Evolutionary conservation across 73 alveolate species (phyloP).

Genomic region (Stentor coeruleus): DNA sequence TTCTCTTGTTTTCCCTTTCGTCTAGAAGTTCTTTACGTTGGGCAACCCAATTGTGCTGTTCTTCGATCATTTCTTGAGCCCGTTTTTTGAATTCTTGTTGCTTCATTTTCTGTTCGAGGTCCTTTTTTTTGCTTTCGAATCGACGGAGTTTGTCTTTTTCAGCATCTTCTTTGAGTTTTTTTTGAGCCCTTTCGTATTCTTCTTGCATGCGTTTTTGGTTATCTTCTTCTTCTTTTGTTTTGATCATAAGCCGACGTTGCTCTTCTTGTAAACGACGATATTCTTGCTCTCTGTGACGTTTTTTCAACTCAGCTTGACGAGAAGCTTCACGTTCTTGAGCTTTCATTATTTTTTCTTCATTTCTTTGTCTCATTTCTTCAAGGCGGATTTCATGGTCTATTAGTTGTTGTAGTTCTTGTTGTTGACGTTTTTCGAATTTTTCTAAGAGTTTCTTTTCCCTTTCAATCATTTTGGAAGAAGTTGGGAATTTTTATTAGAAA

Average conservation of each 20-base stretch:
- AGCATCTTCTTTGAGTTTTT: constrained; percentile 11
- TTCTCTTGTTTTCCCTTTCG: constrained; percentile 17
- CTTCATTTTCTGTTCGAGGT: background rate
- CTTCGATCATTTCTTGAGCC: background rate
- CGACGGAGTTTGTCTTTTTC: background rate
- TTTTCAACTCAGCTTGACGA: background rate
- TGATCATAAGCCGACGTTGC: background rate
- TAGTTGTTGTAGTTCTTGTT: constrained; percentile 23
- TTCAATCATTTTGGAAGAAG: no score
- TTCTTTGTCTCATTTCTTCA: background rate
- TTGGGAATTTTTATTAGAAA: no score
- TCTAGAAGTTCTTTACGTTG: background rate
- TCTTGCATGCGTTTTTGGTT: constrained; percentile 2
- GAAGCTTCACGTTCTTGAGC: background rate
- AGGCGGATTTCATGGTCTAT: constrained; percentile 23
- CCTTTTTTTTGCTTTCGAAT: background rate
- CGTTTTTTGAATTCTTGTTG: constrained; percentile 21
- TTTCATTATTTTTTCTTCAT: constrained; percentile 20
- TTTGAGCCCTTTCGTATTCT: constrained; percentile 24
- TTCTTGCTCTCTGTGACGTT: constrained; percentile 10
- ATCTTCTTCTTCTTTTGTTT: constrained; percentile 13
- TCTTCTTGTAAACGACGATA: background rate
- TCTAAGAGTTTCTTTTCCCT: background rate
- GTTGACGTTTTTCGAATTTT: constrained; percentile 10
- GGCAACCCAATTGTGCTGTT: background rate